Percentiles rank a stretch among this genome's conserved stretches.
These are phyloP conservation scores for Thielaviopsis musarum DNA, from an alignment of 2,329 filamentous ascomycete genomes.

Conservation along the genomic window DNA sequence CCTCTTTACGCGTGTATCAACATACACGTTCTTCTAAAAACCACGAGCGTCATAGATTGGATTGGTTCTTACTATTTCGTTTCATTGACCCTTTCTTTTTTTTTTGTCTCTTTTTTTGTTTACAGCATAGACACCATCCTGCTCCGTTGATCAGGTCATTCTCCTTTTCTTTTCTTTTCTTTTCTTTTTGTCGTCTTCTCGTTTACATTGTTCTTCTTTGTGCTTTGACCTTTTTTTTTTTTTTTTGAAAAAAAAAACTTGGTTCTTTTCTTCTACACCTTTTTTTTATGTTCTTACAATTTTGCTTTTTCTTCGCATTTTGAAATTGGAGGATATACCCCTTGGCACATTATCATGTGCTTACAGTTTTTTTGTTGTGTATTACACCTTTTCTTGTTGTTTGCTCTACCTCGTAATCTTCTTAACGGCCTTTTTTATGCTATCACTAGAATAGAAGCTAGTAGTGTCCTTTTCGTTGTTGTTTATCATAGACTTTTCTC, in stretches of 20 bases:
- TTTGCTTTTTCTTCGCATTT: background rate
- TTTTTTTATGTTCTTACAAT: too few species aligned
- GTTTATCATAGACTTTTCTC: background rate
- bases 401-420: background rate
- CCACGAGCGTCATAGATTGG: too few species aligned
- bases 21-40: background rate
- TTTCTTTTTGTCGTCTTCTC: background rate
- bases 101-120: background rate
- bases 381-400: background rate
- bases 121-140: background rate
- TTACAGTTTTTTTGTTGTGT: conserved; percentile 4
- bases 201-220: background rate
- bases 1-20: background rate
- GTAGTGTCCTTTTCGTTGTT: background rate
- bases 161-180: background rate
- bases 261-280: too few species aligned
- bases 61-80: background rate
- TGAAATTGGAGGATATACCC: conserved; percentile 12
- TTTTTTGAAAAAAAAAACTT: too few species aligned
- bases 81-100: background rate
- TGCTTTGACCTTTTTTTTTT: background rate
- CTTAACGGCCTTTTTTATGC: conserved; percentile 4
- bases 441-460: background rate
- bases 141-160: background rate
- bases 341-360: conserved; percentile 7